Evolutionary conservation across 2,329 filamentous ascomycete genomes (phyloP).

Genomic region (Cadophora sp.): DNA sequence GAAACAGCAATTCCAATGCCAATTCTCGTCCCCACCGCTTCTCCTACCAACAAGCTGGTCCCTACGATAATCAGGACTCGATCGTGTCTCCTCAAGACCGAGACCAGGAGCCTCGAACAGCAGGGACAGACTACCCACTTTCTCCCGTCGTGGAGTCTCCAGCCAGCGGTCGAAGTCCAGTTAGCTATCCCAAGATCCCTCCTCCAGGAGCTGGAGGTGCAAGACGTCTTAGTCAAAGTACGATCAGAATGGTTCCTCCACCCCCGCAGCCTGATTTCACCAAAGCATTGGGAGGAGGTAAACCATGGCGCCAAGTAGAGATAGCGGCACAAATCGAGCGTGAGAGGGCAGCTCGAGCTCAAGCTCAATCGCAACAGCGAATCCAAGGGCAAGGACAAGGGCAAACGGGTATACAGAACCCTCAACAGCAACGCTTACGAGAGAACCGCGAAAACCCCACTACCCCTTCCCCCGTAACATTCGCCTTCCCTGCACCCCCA

Average conservation of each 20-base stretch:
- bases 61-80: slow-evolving; percentile 35
- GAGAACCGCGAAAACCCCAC: not conserved
- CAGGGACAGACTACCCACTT: slow-evolving; percentile 28
- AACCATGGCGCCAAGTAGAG: slow-evolving; percentile 40
- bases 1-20: slow-evolving; percentile 9
- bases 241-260: slow-evolving; percentile 31
- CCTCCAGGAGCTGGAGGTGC: slow-evolving; percentile 11
- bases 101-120: slow-evolving; percentile 25
- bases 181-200: slow-evolving; percentile 42
- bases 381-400: slow-evolving; percentile 13
- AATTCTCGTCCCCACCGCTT: slow-evolving; percentile 13
- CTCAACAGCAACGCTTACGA: slow-evolving; percentile 13
- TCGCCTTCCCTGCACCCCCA: slow-evolving; percentile 20
- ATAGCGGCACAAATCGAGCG: slow-evolving; percentile 35
- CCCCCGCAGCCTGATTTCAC: slow-evolving; percentile 30
- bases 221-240: slow-evolving; percentile 27
- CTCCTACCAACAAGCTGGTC: slow-evolving; percentile 35
- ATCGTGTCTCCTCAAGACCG: slow-evolving; percentile 27
- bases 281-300: slow-evolving; percentile 22
- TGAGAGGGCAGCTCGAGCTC: slow-evolving; percentile 20
- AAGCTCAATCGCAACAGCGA: slow-evolving; percentile 20
- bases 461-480: not conserved
- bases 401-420: slow-evolving; percentile 18
- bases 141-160: slow-evolving; percentile 45
- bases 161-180: slow-evolving; percentile 38